A percentile compares a stretch with the other conserved stretches of the same genome.
Evolutionary conservation across 2,329 filamentous ascomycete genomes (phyloP).

Genomic region (Xylariaceae sp.): DNA sequence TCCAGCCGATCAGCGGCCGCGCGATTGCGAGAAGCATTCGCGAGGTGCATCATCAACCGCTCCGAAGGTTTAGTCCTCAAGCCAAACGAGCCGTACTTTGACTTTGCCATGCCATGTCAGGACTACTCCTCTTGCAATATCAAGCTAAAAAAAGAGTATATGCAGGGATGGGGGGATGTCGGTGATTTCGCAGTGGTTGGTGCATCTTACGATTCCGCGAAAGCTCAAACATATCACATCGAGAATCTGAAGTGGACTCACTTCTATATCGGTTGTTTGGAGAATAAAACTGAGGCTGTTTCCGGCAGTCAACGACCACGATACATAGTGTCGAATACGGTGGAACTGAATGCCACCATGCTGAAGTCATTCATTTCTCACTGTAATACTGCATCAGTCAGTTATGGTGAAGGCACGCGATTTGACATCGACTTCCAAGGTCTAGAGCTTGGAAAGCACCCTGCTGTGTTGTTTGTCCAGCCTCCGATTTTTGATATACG

Average conservation of each 20-base stretch:
- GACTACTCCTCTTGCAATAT: constrained; percentile 54
- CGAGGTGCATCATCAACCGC: constrained; percentile 57
- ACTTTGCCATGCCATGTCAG: constrained; percentile 35
- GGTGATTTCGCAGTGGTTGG: constrained; percentile 80
- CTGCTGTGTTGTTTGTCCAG: constrained; percentile 56
- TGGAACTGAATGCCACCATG: constrained; percentile 50
- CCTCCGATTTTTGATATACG: constrained; percentile 77
- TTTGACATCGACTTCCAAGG: constrained; percentile 40
- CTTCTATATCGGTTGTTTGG: constrained; percentile 73
- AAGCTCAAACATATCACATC: constrained; percentile 52
- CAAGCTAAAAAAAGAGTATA: constrained; percentile 86
- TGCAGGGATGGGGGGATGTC: constrained; percentile 72
- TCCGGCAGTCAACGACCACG: constrained; percentile 47
- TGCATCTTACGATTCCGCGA: constrained; percentile 63
- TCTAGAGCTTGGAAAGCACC: constrained; percentile 38
- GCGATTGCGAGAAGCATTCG: constrained; percentile 60
- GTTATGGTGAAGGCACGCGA: constrained; percentile 32
- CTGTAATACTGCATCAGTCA: constrained; percentile 40
- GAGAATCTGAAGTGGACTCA: constrained; percentile 67
- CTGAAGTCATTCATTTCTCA: constrained; percentile 46
- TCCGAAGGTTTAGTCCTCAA: constrained; percentile 82
- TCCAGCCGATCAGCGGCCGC: constrained; percentile 53
- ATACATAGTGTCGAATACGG: constrained; percentile 64
- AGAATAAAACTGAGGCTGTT: constrained; percentile 59
- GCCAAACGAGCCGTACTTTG: constrained; percentile 73